Evolutionary conservation across 108 stramenopile genomes (phyloP).

Genomic region (Pseudonitzschia multiseries): DNA sequence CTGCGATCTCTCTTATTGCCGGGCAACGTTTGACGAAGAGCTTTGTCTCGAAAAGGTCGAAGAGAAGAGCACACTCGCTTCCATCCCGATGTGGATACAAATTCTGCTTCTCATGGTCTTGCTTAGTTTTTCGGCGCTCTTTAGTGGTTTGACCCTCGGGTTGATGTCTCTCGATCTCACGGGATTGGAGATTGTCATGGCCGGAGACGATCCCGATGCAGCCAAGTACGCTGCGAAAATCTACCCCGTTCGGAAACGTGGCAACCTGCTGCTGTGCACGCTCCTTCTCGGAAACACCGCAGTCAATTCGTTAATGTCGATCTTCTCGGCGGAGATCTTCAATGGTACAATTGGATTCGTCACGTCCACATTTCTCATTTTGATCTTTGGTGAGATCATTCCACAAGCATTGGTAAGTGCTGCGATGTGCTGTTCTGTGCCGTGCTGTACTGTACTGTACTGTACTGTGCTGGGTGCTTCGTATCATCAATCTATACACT

Average conservation of each 20-base stretch:
- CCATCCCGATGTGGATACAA: slow-evolving; percentile 53
- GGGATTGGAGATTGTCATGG: slow-evolving; percentile 96
- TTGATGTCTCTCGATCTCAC: slow-evolving; percentile 94
- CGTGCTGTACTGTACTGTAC: no score
- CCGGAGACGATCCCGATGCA: slow-evolving; percentile 61
- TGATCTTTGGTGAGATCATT: slow-evolving; percentile 97
- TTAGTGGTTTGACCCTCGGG: slow-evolving; percentile 93
- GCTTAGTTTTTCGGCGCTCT: slow-evolving; percentile 77
- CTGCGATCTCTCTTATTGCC: slow-evolving; percentile 1
- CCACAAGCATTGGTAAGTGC: slow-evolving; percentile 84
- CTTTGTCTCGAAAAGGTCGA: slow-evolving; percentile 12
- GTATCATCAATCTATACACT: not conserved
- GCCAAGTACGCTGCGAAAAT: slow-evolving; percentile 69
- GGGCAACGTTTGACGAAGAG: not conserved
- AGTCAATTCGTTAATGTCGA: slow-evolving; percentile 94
- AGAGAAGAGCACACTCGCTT: slow-evolving; percentile 14
- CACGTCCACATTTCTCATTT: slow-evolving; percentile 81
- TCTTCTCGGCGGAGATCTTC: slow-evolving; percentile 87
- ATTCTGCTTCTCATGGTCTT: slow-evolving; percentile 62
- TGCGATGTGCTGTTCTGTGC: no score
- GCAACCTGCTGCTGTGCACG: slow-evolving; percentile 96
- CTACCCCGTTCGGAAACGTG: slow-evolving; percentile 88
- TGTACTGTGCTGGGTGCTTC: no score
- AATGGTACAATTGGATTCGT: slow-evolving; percentile 90
- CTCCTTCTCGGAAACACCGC: slow-evolving; percentile 96